phyloP scores from a whole-genome alignment of 257 asterid species.

The Solanum ossicruentum region DNA sequence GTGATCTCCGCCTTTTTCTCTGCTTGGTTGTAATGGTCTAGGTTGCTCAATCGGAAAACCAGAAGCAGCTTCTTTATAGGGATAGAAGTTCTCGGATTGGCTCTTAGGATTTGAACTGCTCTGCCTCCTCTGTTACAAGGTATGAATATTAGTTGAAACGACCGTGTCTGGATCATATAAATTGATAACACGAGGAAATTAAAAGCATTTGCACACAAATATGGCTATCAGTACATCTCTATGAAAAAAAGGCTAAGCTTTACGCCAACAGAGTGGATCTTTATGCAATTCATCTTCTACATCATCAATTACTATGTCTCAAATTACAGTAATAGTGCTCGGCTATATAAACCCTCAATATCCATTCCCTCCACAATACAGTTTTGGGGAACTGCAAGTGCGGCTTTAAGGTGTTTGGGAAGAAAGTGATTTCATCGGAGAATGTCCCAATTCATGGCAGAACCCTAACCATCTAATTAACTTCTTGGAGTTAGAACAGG shows the following conservation, averaged over 20 bases:
- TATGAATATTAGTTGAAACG: neutral
- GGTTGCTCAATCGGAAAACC: constrained; percentile 23
- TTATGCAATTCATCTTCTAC: neutral
- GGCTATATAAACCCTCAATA: neutral
- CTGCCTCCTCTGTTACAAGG: constrained; percentile 41
- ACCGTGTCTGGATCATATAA: neutral
- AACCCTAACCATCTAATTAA: neutral
- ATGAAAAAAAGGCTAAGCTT: neutral
- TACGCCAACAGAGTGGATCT: neutral
- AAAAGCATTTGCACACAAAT: neutral
- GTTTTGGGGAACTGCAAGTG: neutral
- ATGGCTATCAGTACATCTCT: neutral
- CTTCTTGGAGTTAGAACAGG: neutral
- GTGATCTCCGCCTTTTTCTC: constrained; percentile 23
- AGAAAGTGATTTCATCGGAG: neutral
- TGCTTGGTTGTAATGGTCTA: constrained; percentile 12
- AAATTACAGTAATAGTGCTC: neutral
- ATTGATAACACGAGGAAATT: neutral
- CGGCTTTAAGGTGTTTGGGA: neutral
- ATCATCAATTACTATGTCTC: neutral
- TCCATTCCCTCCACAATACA: neutral
- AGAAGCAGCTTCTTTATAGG: constrained; percentile 19
- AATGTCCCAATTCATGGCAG: neutral
- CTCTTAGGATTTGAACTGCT: constrained; percentile 31
- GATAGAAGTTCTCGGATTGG: constrained; percentile 25